Evolutionary conservation across 805 yeast genomes (phyloP).

Genomic region (Wickerhamomyces bisporus): DNA sequence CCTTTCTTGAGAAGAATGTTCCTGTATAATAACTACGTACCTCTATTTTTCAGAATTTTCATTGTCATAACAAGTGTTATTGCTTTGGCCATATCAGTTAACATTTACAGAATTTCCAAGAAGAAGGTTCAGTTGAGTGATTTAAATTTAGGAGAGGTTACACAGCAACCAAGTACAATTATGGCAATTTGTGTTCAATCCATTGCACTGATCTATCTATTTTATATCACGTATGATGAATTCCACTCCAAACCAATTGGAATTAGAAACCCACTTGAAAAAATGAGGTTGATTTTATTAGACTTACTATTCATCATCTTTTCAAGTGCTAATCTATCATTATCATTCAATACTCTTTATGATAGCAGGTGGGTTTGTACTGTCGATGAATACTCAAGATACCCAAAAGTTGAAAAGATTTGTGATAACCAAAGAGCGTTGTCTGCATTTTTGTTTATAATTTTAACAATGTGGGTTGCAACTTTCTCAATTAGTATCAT

Average conservation of each 20-base stretch:
- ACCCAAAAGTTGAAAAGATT: conserved; percentile 41
- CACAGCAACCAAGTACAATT: conserved; percentile 83
- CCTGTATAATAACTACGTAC: conserved; percentile 74
- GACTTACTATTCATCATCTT: conserved; percentile 86
- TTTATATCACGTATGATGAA: conserved; percentile 86
- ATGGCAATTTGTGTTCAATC: conserved; percentile 88
- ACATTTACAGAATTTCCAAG: conserved; percentile 43
- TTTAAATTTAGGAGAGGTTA: conserved; percentile 28
- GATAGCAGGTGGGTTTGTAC: conserved; percentile 81
- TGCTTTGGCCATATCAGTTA: conserved; percentile 68
- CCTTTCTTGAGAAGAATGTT: conserved; percentile 57
- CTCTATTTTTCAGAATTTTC: conserved; percentile 63
- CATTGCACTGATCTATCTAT: conserved; percentile 68
- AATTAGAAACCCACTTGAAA: conserved; percentile 75
- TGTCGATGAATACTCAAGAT: conserved; percentile 14
- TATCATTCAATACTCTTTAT: conserved; percentile 77
- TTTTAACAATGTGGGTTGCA: conserved; percentile 75
- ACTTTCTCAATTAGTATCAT: conserved; percentile 80
- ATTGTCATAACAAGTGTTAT: conserved; percentile 54
- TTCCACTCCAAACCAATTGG: conserved; percentile 91
- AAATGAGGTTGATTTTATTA: conserved; percentile 72
- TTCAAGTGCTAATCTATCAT: conserved; percentile 79
- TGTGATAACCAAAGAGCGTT: conserved; percentile 77
- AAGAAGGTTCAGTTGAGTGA: conserved; percentile 14
- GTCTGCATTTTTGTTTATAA: conserved; percentile 72